These are phyloP conservation scores for Yamadazyma blattariae DNA, from an alignment of 1,139 yeast species.

Conservation along the genomic window DNA sequence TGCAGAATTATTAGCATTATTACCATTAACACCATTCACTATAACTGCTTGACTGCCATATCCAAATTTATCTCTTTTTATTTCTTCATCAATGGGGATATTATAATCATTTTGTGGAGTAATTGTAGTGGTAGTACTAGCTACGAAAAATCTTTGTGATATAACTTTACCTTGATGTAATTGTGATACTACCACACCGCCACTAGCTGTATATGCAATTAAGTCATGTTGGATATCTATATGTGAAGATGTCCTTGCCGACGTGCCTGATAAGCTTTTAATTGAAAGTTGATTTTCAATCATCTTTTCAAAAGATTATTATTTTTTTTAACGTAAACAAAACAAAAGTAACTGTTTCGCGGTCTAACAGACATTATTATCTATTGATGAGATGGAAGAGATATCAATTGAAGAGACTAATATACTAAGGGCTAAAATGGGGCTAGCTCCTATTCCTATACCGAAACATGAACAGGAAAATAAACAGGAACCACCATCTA, in stretches of 20 bases:
- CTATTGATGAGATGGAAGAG: slow-evolving; percentile 20
- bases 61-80: slow-evolving; percentile 32
- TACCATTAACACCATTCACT: slow-evolving; percentile 18
- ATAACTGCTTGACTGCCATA: slow-evolving; percentile 28
- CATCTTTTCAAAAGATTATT: too few relatives aligned
- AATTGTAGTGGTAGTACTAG: slow-evolving; percentile 31
- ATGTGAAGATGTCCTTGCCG: slow-evolving; percentile 28
- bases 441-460: slow-evolving; percentile 28
- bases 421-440: slow-evolving; percentile 29
- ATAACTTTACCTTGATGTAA: slow-evolving; percentile 18
- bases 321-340: too few relatives aligned
- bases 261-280: slow-evolving; percentile 26
- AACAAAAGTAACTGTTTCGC: too few relatives aligned
- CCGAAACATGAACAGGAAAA: too few relatives aligned
- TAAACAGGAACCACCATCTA: too few relatives aligned
- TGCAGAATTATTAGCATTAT: slow-evolving; percentile 5
- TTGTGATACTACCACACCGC: slow-evolving; percentile 58
- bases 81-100: slow-evolving; percentile 3
- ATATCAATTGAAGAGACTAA: slow-evolving; percentile 39
- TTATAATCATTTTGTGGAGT: slow-evolving; percentile 8
- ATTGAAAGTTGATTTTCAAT: slow-evolving; percentile 14
- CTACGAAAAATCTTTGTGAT: slow-evolving; percentile 51
- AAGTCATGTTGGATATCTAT: slow-evolving; percentile 38
- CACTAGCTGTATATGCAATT: slow-evolving; percentile 64
- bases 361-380: too few relatives aligned